Evolutionary conservation across 768 basidiomycete species (phyloP).

Genomic region (Porphyrellus cyaneotinctus): DNA sequence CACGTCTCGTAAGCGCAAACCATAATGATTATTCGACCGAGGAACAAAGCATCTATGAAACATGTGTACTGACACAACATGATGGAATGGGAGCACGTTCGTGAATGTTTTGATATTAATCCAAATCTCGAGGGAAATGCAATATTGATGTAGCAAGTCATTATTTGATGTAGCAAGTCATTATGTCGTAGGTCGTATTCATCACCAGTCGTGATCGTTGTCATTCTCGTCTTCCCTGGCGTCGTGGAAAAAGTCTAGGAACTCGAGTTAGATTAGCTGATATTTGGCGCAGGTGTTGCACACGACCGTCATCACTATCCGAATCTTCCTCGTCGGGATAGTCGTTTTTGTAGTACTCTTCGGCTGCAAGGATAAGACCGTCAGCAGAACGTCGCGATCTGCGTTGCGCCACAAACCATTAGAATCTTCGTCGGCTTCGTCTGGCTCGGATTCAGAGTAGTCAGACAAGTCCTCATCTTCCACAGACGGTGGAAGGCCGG

Average conservation of each 20-base stretch:
- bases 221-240: conserved; percentile 47
- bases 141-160: conserved; percentile 6
- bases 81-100: conserved; percentile 13
- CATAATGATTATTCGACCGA: not conserved
- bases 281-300: conserved; percentile 3
- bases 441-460: conserved; percentile 59
- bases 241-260: conserved; percentile 58
- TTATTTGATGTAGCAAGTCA: not conserved
- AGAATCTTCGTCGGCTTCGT: conserved; percentile 80
- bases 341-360: conserved; percentile 83
- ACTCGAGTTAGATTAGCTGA: not conserved
- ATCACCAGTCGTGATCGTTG: conserved; percentile 33
- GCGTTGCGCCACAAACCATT: conserved; percentile 49
- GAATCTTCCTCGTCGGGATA: conserved; percentile 70
- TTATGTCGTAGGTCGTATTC: conserved; percentile 11
- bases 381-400: not conserved
- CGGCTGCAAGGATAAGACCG: conserved; percentile 41
- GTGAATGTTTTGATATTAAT: conserved; percentile 17
- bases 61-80: conserved; percentile 15
- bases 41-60: conserved; percentile 8
- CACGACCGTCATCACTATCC: conserved; percentile 40
- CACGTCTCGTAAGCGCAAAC: not conserved
- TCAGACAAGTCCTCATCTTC: conserved; percentile 54
- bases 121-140: conserved; percentile 18
- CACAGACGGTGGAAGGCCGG: conserved; percentile 57